Evolutionary conservation across 331 rosid species (phyloP), one percentile per base, ranked within the genome.

Genomic region (Cydonia oblonga): DNA sequence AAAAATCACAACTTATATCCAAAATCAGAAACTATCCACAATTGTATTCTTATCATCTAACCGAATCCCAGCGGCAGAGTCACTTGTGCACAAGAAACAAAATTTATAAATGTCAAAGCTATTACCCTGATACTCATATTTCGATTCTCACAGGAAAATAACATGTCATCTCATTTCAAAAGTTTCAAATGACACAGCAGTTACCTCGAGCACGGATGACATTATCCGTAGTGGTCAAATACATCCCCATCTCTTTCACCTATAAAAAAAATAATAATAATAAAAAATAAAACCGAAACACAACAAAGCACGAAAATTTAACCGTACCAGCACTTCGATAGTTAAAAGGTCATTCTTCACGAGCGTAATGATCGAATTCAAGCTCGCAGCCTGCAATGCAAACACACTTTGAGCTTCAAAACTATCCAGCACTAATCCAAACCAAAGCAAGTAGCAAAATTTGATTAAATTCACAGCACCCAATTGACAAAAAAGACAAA

Each of bases 181-280:
- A 28, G 26, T 32, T 15, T 12, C 62, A 79, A 16, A 58, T 51
- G 46, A 69, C 56, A 53, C 30, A n/a, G 66, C 25, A 40, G 38
- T 63, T 71, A 91, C 98, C 98, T 88, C 96, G 82, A 64, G 96
- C 84, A 14, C 96, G 97, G 75, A 91, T 60, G 56, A 86, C 75
- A 54, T 79, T 29, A 74, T 95, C 92, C 4, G 96, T 84, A 15
- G 88, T 85, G 59, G 96, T 95, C 89, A 91, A 84, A 79, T 91
- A 91, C 96, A 95, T 80, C 53, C 72, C 83, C 97, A 95, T 80
- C 81, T 91, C 96, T 70, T 76, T 78, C 64, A 95, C 90, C 98
- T 93, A 64, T 56, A 52, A 13, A 26, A 30, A 46, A 75, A 74
- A 59, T n/a, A n/a, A n/a, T n/a, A n/a, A 64, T 28, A 58, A 38